Base-by-base conservation (phyloP, 495 filamentous ascomycete genomes). In the Aspergillus bertholletiae region DNA sequence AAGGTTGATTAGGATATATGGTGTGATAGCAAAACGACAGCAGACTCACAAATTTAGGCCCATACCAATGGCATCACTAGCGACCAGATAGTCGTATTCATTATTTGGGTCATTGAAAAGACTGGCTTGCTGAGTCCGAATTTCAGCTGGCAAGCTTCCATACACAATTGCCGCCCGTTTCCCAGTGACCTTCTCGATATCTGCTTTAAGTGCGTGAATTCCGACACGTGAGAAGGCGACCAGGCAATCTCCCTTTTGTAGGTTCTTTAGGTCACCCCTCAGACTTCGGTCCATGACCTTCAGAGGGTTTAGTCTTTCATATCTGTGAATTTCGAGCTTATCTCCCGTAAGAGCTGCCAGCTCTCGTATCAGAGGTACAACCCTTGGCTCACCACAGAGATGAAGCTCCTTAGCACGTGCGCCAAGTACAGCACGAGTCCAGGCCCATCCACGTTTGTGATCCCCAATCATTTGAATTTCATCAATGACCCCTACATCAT, bases 391-490 rank as follows among this genome's bases (percentile, higher is more conserved):
- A 51, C 95, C 95, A 68, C 95, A 99, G 9, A 97, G 78, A 70
- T 99, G 95, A 11, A 99, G 70, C 67, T 99, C 95, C 55, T 84
- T 84, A 4, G 89, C 94, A 67, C 85, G 83, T 5, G 94, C 70
- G 22, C 94, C 95, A 17, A 99, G 78, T 9, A 97, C 79, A 24
- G 94, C 94, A 65, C 92, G 86, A 6, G 94, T 96, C 95, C 95
- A 99, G 27, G 93, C 95, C 91, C 91, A 97, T 2, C 95, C 95
- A 46, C 95, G 87, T 1, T 87, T 79, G 2, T 66, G 46, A 61
- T 90, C 84, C 18, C 85, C 87, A 52, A 97, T 92, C 94, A 97
- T 97, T 66, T 99, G 95, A 53, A 97, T 97, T 73, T 98, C 93
- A 63, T 98, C 93, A 51, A 99, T 90, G 58, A 99, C 93, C 8